phyloP scores from a whole-genome alignment of 2,329 filamentous ascomycete species.

The Endocalyx cinctus region DNA sequence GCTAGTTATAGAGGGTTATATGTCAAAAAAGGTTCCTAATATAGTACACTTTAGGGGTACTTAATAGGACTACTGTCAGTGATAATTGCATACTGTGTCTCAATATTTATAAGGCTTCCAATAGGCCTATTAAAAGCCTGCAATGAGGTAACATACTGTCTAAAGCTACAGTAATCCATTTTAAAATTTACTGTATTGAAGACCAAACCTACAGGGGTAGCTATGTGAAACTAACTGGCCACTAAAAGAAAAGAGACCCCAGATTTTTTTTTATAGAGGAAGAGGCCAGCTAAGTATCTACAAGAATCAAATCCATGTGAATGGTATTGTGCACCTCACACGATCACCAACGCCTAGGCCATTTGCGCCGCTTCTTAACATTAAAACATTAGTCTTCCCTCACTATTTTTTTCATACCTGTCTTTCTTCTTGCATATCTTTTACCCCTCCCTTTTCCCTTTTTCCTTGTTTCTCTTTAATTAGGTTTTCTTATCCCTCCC shows the following conservation, averaged over 20 bases:
- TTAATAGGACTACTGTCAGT: too few species aligned
- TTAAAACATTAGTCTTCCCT: too few species aligned
- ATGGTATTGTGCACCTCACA: slow-evolving; percentile 7
- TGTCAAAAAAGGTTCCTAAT: too few species aligned
- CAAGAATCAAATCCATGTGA: slow-evolving; percentile 3
- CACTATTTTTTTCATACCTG: slow-evolving; percentile 12
- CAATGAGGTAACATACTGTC: too few species aligned
- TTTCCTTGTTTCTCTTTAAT: slow-evolving; percentile 4
- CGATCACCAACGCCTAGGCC: slow-evolving; percentile 8
- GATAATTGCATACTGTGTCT: too few species aligned
- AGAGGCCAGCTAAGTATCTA: slow-evolving; percentile 26
- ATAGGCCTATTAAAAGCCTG: too few species aligned
- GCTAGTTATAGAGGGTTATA: too few species aligned
- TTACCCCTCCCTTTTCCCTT: slow-evolving; percentile 5
- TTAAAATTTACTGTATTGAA: too few species aligned
- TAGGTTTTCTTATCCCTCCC: slow-evolving; percentile 1
- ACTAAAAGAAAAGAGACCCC: slow-evolving; percentile 17
- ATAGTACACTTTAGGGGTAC: too few species aligned
- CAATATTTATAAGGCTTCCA: too few species aligned
- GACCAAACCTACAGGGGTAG: slow-evolving; percentile 19
- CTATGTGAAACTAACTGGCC: slow-evolving; percentile 16
- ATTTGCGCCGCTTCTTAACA: slow-evolving; percentile 15
- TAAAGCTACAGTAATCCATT: too few species aligned
- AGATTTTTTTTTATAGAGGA: slow-evolving; percentile 15
- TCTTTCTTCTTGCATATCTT: slow-evolving; percentile 11